Percentiles rank a stretch among this genome's conserved stretches.
Conservation (phyloP, 495 filamentous ascomycete species). For the Delitschia confertaspora region DNA sequence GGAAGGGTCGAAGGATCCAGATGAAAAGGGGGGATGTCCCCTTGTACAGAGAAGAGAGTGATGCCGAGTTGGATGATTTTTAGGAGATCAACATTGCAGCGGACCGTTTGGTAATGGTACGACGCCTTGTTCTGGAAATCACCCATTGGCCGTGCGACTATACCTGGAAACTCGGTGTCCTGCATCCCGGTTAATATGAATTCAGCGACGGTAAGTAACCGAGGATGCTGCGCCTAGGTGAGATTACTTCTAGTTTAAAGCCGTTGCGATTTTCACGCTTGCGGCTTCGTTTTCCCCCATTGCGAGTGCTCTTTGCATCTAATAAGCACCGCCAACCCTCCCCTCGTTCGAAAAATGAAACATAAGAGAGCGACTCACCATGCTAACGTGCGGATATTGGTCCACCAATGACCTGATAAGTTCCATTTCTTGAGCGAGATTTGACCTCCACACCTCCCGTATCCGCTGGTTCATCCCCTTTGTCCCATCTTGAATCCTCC, state of each 20-base stretch:
- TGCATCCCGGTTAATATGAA: constrained; percentile 31
- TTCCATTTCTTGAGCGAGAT: constrained; percentile 83
- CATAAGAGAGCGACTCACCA: constrained; percentile 53
- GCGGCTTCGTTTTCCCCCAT: no score
- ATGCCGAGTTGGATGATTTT: constrained; percentile 96
- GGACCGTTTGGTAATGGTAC: constrained; percentile 96
- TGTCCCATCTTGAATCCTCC: constrained; percentile 38
- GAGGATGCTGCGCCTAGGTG: no score
- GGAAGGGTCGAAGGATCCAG: constrained; percentile 45
- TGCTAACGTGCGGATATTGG: constrained; percentile 87
- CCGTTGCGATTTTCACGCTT: no score
- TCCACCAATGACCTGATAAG: constrained; percentile 70
- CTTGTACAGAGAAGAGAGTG: constrained; percentile 79
- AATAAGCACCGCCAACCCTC: no score
- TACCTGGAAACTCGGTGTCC: constrained; percentile 97
- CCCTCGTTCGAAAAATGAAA: constrained; percentile 10
- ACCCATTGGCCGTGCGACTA: constrained; percentile 91
- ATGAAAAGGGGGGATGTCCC: constrained; percentile 67
- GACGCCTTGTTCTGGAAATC: constrained; percentile 87
- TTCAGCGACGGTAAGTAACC: not conserved
- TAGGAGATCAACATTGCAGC: constrained; percentile 92
- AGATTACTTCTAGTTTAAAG: no score
- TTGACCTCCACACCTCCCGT: constrained; percentile 89
- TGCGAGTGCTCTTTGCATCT: no score
- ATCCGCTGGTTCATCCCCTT: constrained; percentile 53